Evolutionary conservation across 768 basidiomycete genomes (phyloP), one percentile per base, ranked within the genome.

Genomic region (Antrodiella citrinella): DNA sequence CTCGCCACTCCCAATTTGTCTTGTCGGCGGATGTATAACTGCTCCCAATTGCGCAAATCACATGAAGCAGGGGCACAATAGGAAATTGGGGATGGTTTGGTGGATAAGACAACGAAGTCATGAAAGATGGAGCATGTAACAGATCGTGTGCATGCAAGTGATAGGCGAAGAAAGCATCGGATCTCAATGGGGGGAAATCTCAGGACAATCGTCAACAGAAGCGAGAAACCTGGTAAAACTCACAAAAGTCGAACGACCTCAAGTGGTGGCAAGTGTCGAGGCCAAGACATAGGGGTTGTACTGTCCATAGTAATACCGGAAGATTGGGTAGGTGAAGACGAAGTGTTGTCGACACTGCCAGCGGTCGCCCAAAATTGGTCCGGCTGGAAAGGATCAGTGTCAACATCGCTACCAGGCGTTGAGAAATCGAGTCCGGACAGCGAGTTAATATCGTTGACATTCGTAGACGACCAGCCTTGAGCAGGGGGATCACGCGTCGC

Each of bases 11-110:
- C 30, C 30, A 35, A 15, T 35, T 35, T 35, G 30, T 7, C 7
- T 7, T 35, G 30, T 15, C 15, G 19, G 40, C 23, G 4, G 50
- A 48, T 12, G 48, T 51, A 56, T 88, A 87, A 4, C 82, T 65
- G 50, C 85, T 81, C 22, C 83, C 82, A 30, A 82, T 72, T 1
- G 87, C 88, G 64, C 87, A 89, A 43, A 91, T 86, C 24, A 86
- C 86, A 62, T 92, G 90, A 1, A 92, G 73, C 26, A 91, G 66
- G 4, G 83, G 73, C 4, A 75, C 62, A 26, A 77, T 73, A 10
- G 90, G 90, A 58, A 90, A 92, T 51, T 82, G 77, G 4, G 80
- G 75, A 56, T 87, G 82, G 30, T 68, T 74, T 0, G 83, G 82
- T 0, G 84, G 76, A 7, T 86, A 67, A 0, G 75, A 67, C 39